phyloP scores from a whole-genome alignment of 2,329 filamentous ascomycete genomes.

The Tolypocladium album region DNA sequence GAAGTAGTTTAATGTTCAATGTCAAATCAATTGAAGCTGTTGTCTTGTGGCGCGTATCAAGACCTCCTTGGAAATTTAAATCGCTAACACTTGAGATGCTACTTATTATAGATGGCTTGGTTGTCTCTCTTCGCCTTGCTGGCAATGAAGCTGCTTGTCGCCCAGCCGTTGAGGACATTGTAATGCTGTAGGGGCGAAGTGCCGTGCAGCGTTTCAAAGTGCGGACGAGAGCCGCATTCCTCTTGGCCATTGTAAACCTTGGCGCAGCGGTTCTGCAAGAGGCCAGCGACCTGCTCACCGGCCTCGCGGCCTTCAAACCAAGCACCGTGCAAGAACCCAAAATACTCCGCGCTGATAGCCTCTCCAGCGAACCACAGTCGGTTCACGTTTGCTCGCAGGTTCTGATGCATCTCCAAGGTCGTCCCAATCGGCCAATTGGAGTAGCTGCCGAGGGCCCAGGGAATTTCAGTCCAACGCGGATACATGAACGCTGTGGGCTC shows the following conservation, averaged over 20 bases:
- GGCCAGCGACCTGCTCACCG: slow-evolving; percentile 30
- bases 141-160: slow-evolving; percentile 19
- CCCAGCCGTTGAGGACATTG: slow-evolving; percentile 24
- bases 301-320: slow-evolving; percentile 45
- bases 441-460: slow-evolving; percentile 48
- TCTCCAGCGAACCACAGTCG: slow-evolving; percentile 57
- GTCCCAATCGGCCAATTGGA: slow-evolving; percentile 57
- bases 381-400: slow-evolving; percentile 52
- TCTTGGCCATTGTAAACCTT: slow-evolving; percentile 2
- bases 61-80: not conserved
- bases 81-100: too few species aligned
- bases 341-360: slow-evolving; percentile 51
- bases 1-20: too few species aligned
- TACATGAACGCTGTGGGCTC: slow-evolving; percentile 51
- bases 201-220: slow-evolving; percentile 15
- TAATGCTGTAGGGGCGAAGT: slow-evolving; percentile 23
- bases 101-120: not conserved
- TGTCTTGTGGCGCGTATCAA: not conserved
- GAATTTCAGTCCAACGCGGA: slow-evolving; percentile 25
- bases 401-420: slow-evolving; percentile 55
- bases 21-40: not conserved
- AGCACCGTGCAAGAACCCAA: slow-evolving; percentile 54
- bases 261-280: slow-evolving; percentile 9
- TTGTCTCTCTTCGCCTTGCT: not conserved
- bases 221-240: slow-evolving; percentile 9